Conservation (phyloP, 495 filamentous ascomycete species). For the Xylaria telfairii region DNA sequence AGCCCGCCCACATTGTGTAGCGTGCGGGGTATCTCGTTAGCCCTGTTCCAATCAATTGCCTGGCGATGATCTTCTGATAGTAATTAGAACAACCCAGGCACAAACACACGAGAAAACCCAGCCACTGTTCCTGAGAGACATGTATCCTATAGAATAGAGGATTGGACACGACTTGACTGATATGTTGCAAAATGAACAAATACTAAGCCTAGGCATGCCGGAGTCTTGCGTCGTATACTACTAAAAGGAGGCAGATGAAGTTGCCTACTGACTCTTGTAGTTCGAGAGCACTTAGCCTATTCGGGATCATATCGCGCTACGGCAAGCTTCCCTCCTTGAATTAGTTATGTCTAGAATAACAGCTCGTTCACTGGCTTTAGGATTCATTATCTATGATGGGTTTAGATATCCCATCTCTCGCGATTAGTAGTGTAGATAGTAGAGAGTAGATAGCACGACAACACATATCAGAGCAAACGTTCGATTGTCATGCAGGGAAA, state of each 20-base stretch:
- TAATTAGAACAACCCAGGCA: neutral
- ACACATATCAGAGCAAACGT: neutral
- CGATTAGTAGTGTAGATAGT: neutral
- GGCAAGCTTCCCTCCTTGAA: neutral
- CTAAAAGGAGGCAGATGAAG: neutral
- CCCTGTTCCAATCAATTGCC: slow-evolving; percentile 13
- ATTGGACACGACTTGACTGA: neutral
- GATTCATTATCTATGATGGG: neutral
- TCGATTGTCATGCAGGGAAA: neutral
- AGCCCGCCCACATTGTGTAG: slow-evolving; percentile 17
- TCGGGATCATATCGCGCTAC: neutral
- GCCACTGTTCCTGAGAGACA: neutral
- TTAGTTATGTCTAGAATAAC: neutral
- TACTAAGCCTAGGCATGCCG: neutral
- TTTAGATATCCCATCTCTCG: too few relatives aligned
- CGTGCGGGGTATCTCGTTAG: slow-evolving; percentile 23
- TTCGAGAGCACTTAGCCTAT: neutral
- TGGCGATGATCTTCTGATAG: neutral
- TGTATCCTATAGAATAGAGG: neutral
- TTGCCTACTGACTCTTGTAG: neutral
- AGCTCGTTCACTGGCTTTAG: neutral
- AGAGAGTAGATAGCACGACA: neutral
- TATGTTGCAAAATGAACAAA: neutral
- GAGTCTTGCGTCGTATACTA: neutral
- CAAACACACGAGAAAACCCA: neutral